Conservation (phyloP, 768 basidiomycete genomes). For the Chalciporus pseudorubinellus region DNA sequence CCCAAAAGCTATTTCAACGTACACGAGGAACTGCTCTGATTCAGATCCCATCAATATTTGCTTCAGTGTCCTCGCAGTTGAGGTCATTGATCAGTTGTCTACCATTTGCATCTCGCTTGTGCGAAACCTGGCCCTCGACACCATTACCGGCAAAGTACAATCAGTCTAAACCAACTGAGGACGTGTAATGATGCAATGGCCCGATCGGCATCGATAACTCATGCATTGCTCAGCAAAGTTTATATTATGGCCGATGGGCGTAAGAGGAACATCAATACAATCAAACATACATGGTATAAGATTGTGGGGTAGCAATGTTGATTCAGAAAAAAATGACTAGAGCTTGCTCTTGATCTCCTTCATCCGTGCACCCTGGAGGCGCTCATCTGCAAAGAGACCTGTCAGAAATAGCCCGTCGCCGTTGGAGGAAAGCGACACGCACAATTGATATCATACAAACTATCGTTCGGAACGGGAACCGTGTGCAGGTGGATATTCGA, state of each 20-base stretch:
- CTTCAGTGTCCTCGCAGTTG: background rate
- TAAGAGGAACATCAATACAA: background rate
- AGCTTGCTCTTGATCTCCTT: constrained; percentile 40
- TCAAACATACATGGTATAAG: constrained; percentile 5
- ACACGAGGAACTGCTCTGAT: constrained; percentile 46
- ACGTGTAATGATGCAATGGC: too few species aligned
- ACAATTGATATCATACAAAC: constrained; percentile 83
- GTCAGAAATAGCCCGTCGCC: background rate
- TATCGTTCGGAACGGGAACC: constrained; percentile 66
- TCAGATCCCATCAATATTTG: background rate
- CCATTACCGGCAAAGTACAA: background rate
- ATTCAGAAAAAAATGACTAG: constrained; percentile 17
- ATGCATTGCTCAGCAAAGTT: background rate
- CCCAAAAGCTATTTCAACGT: constrained; percentile 47
- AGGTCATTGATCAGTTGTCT: background rate
- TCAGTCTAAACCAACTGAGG: background rate
- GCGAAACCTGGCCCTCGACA: too few species aligned
- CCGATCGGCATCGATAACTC: too few species aligned
- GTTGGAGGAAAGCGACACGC: constrained; percentile 30
- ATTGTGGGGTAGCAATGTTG: background rate
- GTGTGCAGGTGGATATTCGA: constrained; percentile 64
- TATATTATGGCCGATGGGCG: background rate
- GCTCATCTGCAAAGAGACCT: constrained; percentile 36
- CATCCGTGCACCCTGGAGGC: constrained; percentile 42
- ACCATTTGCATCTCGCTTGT: background rate